Conservation (phyloP, 768 basidiomycete genomes). For the Tephrocybe sp. region DNA sequence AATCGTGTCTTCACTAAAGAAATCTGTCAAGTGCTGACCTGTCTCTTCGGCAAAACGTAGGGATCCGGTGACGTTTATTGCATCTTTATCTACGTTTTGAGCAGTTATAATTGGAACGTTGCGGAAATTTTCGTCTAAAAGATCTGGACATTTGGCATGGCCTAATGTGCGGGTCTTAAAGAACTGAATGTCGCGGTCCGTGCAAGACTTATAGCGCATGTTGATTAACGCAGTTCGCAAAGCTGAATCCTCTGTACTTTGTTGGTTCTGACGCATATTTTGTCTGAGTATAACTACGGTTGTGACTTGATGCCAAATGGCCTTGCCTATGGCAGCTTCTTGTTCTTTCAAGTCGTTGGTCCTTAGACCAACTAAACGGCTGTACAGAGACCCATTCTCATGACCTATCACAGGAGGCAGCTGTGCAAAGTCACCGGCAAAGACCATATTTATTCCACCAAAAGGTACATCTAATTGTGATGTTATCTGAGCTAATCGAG, state of each 20-base stretch:
- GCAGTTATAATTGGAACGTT: slow-evolving; percentile 38
- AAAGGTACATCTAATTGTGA: slow-evolving; percentile 21
- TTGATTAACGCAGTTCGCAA: slow-evolving; percentile 31
- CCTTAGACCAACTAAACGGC: slow-evolving; percentile 11
- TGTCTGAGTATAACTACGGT: slow-evolving; percentile 23
- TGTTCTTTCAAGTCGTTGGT: slow-evolving; percentile 9
- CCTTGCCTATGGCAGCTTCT: slow-evolving; percentile 22
- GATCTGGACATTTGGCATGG: background rate
- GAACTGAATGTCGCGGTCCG: slow-evolving; percentile 33
- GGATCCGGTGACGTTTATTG: slow-evolving; percentile 31
- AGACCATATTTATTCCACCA: slow-evolving; percentile 33
- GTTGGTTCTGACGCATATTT: slow-evolving; percentile 33
- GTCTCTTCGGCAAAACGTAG: slow-evolving; percentile 32
- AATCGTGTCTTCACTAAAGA: slow-evolving; percentile 18
- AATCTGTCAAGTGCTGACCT: slow-evolving; percentile 19
- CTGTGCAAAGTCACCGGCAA: slow-evolving; percentile 48
- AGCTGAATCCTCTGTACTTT: slow-evolving; percentile 19
- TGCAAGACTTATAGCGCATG: slow-evolving; percentile 40
- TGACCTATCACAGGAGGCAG: slow-evolving; percentile 29
- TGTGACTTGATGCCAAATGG: slow-evolving; percentile 28
- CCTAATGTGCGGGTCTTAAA: slow-evolving; percentile 24
- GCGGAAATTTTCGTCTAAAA: slow-evolving; percentile 18
- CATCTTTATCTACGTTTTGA: slow-evolving; percentile 33
- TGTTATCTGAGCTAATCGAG: slow-evolving; percentile 18
- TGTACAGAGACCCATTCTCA: slow-evolving; percentile 22